A percentile compares a stretch with the other conserved stretches of the same genome.
These are phyloP conservation scores for Euphorbia peplus DNA, from an alignment of 345 rosid genomes.

Conservation along the genomic window DNA sequence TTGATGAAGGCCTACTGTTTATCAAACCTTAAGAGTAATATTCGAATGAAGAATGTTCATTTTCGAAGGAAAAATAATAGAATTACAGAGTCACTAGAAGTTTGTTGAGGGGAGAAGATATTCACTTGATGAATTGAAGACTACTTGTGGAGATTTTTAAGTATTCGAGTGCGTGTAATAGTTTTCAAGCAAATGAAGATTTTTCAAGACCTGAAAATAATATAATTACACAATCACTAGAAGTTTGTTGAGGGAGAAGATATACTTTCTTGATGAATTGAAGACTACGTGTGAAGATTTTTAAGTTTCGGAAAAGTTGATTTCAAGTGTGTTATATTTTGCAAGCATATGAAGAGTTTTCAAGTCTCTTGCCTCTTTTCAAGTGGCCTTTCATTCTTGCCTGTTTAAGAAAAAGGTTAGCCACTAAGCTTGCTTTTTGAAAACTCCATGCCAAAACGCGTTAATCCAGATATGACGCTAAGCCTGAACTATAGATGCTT, in stretches of 20 bases:
- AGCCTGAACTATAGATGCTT: conserved; percentile 32
- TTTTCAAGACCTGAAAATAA: conserved; percentile 53
- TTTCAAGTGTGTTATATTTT: conserved; percentile 68
- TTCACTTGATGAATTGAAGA: too few relatives aligned
- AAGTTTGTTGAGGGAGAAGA: conserved; percentile 66
- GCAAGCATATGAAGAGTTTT: conserved; percentile 65
- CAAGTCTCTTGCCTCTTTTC: conserved; percentile 73
- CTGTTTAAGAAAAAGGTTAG: conserved; percentile 61
- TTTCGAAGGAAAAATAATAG: conserved; percentile 50
- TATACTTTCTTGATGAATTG: conserved; percentile 44
- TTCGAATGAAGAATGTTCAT: conserved; percentile 57
- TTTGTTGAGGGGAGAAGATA: too few relatives aligned
- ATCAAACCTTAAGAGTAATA: conserved; percentile 56
- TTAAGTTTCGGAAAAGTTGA: conserved; percentile 50
- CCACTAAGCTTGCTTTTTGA: conserved; percentile 47
- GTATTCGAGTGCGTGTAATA: too few relatives aligned
- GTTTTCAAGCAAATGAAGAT: conserved; percentile 58
- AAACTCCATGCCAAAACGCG: conserved; percentile 23
- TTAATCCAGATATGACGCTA: conserved; percentile 22
- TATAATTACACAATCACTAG: conserved; percentile 61
- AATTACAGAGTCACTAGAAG: conserved; percentile 67
- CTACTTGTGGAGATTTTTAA: too few relatives aligned
- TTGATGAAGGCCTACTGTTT: conserved; percentile 66
- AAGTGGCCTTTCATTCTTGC: conserved; percentile 68
- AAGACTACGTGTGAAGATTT: conserved; percentile 48